Percentiles rank a stretch among this genome's conserved stretches.
Conservation (phyloP, 108 stramenopile species). For the Discostella stelligeroides region DNA sequence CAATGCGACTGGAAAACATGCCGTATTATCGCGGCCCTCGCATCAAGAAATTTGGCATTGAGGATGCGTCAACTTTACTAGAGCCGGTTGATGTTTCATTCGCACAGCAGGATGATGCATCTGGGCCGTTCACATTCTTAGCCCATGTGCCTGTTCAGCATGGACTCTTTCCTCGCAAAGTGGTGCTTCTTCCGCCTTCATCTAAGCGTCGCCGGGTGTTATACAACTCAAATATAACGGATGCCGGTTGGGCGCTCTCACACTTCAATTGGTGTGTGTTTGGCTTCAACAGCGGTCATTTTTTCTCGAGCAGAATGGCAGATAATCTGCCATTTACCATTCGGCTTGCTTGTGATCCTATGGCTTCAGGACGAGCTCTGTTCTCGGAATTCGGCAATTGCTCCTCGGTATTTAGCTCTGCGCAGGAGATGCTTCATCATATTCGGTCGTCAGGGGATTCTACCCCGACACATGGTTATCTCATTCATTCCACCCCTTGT, state of each 20-base stretch:
- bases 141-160: too few species aligned
- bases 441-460: not conserved
- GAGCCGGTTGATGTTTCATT: too few species aligned
- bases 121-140: too few species aligned
- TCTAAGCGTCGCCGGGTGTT: too few species aligned
- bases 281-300: not conserved
- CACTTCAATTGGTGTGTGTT: not conserved
- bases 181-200: too few species aligned
- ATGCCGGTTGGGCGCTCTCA: not conserved
- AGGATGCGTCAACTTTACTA: too few species aligned
- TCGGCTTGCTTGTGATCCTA: not conserved
- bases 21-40: constrained; percentile 4
- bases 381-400: not conserved
- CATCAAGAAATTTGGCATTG: too few species aligned
- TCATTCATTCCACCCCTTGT: not conserved
- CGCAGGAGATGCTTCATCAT: not conserved
- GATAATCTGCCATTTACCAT: not conserved
- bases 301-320: not conserved
- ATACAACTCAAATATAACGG: not conserved
- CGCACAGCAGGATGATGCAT: too few species aligned
- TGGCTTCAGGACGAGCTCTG: not conserved
- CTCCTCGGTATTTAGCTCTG: not conserved
- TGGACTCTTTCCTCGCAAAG: too few species aligned
- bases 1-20: not conserved
- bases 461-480: not conserved